These are phyloP conservation scores for Pseudonitzschia pungens DNA, from an alignment of 108 stramenopile genomes.

Conservation along the genomic window DNA sequence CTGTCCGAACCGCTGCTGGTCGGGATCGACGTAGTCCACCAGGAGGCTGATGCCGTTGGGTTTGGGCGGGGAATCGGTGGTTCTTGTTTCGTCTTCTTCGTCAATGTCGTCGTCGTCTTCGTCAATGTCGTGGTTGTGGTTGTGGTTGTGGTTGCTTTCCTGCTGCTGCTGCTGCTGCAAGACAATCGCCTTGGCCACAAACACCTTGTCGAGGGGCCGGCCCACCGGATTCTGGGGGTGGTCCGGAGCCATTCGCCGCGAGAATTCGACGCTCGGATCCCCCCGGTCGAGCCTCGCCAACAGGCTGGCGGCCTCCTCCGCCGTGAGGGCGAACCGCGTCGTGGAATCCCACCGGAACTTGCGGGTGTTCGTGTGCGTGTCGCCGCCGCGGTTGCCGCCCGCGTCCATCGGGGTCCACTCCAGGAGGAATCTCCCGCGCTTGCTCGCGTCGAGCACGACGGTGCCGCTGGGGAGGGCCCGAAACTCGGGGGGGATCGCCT, in stretches of 20 bases:
- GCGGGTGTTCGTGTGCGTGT: not conserved
- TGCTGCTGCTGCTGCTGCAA: not conserved
- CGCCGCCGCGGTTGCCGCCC: not conserved
- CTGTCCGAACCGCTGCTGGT: not conserved
- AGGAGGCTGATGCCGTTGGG: not conserved
- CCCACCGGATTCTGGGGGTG: not conserved
- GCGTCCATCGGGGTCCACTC: constrained; percentile 17
- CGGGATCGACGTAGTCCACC: constrained; percentile 11
- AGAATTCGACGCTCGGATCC: constrained; percentile 17
- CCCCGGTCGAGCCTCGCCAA: constrained; percentile 22
- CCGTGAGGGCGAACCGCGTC: constrained; percentile 27
- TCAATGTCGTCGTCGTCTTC: not conserved
- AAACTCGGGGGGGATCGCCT: constrained; percentile 33
- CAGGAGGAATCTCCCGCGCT: constrained; percentile 30
- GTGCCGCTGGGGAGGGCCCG: constrained; percentile 12
- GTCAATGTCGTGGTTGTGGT: too few relatives aligned
- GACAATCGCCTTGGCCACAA: not conserved
- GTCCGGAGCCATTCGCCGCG: constrained; percentile 7
- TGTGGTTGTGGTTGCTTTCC: too few relatives aligned
- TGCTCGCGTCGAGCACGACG: not conserved
- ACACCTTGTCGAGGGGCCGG: not conserved
- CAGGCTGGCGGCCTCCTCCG: constrained; percentile 30
- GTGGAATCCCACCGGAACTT: constrained; percentile 19
- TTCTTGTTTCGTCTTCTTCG: not conserved
- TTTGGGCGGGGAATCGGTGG: too few relatives aligned